phyloP scores from a whole-genome alignment of 2,329 filamentous ascomycete species.

The Pyrenophora graminea region DNA sequence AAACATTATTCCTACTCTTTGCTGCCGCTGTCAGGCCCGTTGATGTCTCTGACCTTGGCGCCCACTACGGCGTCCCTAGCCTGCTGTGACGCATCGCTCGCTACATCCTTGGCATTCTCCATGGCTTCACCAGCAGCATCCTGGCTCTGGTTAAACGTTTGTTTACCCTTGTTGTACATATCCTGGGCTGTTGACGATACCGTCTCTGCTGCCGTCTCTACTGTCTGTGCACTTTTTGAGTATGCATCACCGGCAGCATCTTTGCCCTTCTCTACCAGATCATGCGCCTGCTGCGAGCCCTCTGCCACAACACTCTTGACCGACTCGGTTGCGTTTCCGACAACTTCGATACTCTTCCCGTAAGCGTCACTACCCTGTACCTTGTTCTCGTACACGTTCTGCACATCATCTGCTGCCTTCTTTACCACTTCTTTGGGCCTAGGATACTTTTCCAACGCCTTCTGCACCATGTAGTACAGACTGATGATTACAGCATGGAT shows the following conservation, averaged over 20 bases:
- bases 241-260: conserved; percentile 24
- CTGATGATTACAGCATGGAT: conserved; percentile 74
- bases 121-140: conserved; percentile 21
- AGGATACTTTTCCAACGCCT: conserved; percentile 48
- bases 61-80: conserved; percentile 24
- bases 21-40: conserved; percentile 19
- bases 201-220: conserved; percentile 13
- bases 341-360: conserved; percentile 30
- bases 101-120: conserved; percentile 29
- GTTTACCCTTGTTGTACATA: conserved; percentile 20
- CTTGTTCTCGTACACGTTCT: conserved; percentile 39
- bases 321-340: conserved; percentile 30
- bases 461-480: conserved; percentile 69
- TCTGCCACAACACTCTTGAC: conserved; percentile 31
- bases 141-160: conserved; percentile 31
- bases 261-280: conserved; percentile 33
- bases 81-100: conserved; percentile 18
- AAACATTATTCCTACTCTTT: conserved; percentile 16
- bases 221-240: conserved; percentile 11
- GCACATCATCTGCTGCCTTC: conserved; percentile 35
- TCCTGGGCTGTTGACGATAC: conserved; percentile 4
- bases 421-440: conserved; percentile 47
- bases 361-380: conserved; percentile 28
- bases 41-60: conserved; percentile 22
- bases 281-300: conserved; percentile 34